These are phyloP conservation scores for Myotisia sp. DNA, from an alignment of 2,329 filamentous ascomycete genomes.

Conservation along the genomic window DNA sequence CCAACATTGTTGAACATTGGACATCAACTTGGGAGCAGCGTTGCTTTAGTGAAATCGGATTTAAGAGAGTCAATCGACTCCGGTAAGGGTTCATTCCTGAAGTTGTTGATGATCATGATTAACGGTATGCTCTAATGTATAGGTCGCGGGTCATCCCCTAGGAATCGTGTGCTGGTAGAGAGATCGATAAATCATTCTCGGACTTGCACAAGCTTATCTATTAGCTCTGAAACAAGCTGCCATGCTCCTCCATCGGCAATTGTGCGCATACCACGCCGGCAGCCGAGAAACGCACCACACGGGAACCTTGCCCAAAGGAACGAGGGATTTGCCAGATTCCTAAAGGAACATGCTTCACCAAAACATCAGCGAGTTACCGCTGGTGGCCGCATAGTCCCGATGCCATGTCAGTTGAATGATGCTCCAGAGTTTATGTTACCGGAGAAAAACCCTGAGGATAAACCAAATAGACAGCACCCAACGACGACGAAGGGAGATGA, in stretches of 20 bases:
- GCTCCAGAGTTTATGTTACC: conserved; percentile 25
- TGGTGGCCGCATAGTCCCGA: conserved; percentile 36
- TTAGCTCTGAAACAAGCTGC: conserved; percentile 12
- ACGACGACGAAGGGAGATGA: not conserved
- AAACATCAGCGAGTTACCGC: conserved; percentile 36
- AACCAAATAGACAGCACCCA: not conserved
- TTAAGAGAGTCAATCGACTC: too few relatives aligned
- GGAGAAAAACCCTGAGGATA: conserved; percentile 6
- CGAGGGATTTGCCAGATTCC: conserved; percentile 32
- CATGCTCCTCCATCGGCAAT: conserved; percentile 10
- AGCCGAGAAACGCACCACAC: conserved; percentile 22
- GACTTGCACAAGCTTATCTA: conserved; percentile 15
- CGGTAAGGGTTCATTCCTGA: too few relatives aligned
- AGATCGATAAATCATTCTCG: conserved; percentile 16
- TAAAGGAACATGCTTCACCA: conserved; percentile 35
- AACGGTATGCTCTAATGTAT: too few relatives aligned
- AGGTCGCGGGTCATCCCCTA: conserved; percentile 6
- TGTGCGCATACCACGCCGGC: conserved; percentile 17
- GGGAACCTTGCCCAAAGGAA: conserved; percentile 22
- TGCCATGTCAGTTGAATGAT: conserved; percentile 21
- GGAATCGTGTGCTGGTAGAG: conserved; percentile 16
- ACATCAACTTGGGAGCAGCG: conserved; percentile 11
- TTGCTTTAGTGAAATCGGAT: too few relatives aligned
- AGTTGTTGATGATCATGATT: too few relatives aligned
- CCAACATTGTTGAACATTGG: conserved; percentile 24